Evolutionary conservation across 2,329 filamentous ascomycete genomes (phyloP), one percentile per base, ranked within the genome.

Genomic region (Lomentospora prolificans): DNA sequence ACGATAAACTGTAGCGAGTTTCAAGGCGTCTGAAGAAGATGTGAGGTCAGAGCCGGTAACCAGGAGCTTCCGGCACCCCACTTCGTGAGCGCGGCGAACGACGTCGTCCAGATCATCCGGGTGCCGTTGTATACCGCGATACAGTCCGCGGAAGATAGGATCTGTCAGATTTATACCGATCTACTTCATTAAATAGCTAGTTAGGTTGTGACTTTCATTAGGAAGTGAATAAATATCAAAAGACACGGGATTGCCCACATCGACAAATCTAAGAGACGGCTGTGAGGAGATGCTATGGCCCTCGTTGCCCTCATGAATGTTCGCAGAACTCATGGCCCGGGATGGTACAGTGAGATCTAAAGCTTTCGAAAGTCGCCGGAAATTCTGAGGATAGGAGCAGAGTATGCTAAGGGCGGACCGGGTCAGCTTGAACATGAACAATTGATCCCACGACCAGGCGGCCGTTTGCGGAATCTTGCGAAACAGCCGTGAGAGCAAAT

Each of bases 151-250:
- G 70, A 92, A 99, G 58, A 96, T 89, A 54, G 89, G 88, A 66
- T 99, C 94, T 55, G 91, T 88, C 56, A 99, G 80, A 70, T 99
- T 99, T 76, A 99, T 96, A 57, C 92, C 94, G 65, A 99, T 86
- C 82, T 86, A 67, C 60, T 33, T 19, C 19, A 44, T n/a, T 3
- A 25, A 10, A 58, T 57, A 14, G 53, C 17, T 14, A 19, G 10
- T 27, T 30, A 39, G n/a, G n/a, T n/a, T n/a, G n/a, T n/a, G n/a
- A n/a, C n/a, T n/a, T n/a, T n/a, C n/a, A n/a, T n/a, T n/a, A n/a
- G n/a, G n/a, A n/a, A n/a, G n/a, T n/a, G 17, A 22, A 12, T 22
- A 48, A 19, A 22, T 9, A 48, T 41, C 7, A 41, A 22, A 46
- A 36, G 9, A 14, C 22, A 39, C 28, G 12, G 14, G 12, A 14